A percentile compares a stretch with the other conserved stretches of the same genome.
These are phyloP conservation scores for Kwoniella bestiolae DNA, from an alignment of 768 basidiomycete species.

Conservation along the genomic window DNA sequence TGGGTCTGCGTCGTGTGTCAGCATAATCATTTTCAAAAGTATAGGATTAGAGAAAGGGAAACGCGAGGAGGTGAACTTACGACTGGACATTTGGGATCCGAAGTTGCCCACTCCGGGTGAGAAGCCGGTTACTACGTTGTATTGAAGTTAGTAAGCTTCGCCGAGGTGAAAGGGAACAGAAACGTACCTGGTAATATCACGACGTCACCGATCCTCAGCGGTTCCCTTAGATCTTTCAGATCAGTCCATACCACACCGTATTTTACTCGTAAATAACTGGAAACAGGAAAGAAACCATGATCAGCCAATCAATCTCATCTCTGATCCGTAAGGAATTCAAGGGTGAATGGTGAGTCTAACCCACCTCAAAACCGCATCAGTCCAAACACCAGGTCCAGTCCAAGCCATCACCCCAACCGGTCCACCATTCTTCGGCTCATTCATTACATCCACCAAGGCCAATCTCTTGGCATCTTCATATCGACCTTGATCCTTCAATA, in stretches of 20 bases:
- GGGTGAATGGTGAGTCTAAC: neutral
- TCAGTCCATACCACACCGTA: constrained; percentile 58
- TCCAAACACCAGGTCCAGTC: constrained; percentile 60
- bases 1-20: constrained; percentile 29
- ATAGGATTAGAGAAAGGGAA: neutral
- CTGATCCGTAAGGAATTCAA: no score
- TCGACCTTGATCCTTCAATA: constrained; percentile 32
- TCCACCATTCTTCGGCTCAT: constrained; percentile 49
- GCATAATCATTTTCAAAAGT: neutral
- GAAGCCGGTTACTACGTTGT: constrained; percentile 57
- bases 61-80: constrained; percentile 30
- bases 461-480: constrained; percentile 34
- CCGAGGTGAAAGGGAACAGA: no score
- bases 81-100: constrained; percentile 33
- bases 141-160: no score
- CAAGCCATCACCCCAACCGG: constrained; percentile 59
- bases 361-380: constrained; percentile 58
- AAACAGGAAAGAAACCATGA: neutral
- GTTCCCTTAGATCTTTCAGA: constrained; percentile 49
- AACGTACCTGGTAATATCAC: constrained; percentile 56
- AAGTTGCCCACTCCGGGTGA: constrained; percentile 55
- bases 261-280: constrained; percentile 53
- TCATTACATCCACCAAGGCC: constrained; percentile 33
- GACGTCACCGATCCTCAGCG: constrained; percentile 57
- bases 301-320: no score